phyloP scores from a whole-genome alignment of 352 stramenopile genomes.

The Phytophthora pistaciae region DNA sequence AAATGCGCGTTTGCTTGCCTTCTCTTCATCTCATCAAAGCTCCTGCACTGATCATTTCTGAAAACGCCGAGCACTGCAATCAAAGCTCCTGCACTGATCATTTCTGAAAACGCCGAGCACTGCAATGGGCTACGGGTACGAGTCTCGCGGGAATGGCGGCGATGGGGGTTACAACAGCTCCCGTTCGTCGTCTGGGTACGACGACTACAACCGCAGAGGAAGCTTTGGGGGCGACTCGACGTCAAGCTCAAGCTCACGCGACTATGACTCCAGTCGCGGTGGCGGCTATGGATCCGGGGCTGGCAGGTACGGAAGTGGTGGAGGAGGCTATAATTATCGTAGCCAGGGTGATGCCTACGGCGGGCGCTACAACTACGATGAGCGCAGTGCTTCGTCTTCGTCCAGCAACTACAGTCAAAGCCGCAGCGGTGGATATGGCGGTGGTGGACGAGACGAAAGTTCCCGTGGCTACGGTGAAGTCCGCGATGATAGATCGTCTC shows the following conservation, averaged over 20 bases:
- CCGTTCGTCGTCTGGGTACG: slow-evolving; percentile 12
- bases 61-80: neutral
- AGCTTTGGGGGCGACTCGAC: slow-evolving; percentile 3
- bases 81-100: neutral
- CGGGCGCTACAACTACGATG: neutral
- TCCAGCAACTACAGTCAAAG: neutral
- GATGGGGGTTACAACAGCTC: slow-evolving; percentile 6
- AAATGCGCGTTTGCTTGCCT: neutral
- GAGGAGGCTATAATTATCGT: slow-evolving; percentile 9
- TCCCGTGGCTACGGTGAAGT: neutral
- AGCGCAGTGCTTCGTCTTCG: neutral
- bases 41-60: neutral
- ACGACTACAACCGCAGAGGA: slow-evolving; percentile 3
- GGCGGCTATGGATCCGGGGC: neutral
- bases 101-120: neutral
- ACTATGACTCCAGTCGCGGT: neutral
- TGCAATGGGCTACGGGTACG: slow-evolving; percentile 19
- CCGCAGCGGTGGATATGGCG: slow-evolving; percentile 5
- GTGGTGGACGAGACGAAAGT: neutral
- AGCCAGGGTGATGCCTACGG: slow-evolving; percentile 17
- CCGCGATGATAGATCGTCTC: neutral
- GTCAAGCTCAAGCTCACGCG: slow-evolving; percentile 12
- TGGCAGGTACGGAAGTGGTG: slow-evolving; percentile 3
- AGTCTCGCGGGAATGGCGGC: neutral
- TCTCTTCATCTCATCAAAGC: too few species aligned